These are phyloP conservation scores for Ajuga chamaepitys DNA, from an alignment of 257 asterid species.

Conservation along the genomic window DNA sequence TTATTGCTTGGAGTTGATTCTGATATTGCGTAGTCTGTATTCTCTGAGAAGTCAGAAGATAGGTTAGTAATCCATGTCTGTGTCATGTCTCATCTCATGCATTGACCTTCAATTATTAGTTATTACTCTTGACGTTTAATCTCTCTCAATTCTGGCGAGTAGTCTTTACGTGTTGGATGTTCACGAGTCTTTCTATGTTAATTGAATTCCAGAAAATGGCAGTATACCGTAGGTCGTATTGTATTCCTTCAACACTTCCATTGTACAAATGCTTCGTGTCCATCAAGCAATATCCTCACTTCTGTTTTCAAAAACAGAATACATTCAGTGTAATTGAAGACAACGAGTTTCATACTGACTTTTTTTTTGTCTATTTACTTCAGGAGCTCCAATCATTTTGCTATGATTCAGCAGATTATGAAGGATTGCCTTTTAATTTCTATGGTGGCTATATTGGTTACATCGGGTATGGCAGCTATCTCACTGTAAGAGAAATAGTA, in stretches of 20 bases:
- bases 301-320: too few relatives aligned
- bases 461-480: conserved; percentile 57
- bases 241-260: background rate
- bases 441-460: conserved; percentile 94
- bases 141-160: too few relatives aligned
- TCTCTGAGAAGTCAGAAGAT: too few relatives aligned
- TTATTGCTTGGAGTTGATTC: too few relatives aligned
- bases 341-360: background rate
- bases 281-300: too few relatives aligned
- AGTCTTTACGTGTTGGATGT: background rate
- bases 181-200: too few relatives aligned
- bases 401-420: conserved; percentile 68
- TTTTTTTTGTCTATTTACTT: conserved; percentile 9
- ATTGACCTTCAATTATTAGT: too few relatives aligned
- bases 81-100: too few relatives aligned
- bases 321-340: background rate
- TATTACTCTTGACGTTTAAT: too few relatives aligned
- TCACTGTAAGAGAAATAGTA: background rate
- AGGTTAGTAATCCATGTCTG: too few relatives aligned
- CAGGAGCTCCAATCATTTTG: conserved; percentile 85
- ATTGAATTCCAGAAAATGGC: background rate
- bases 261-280: background rate
- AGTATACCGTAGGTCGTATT: background rate
- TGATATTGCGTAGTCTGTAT: too few relatives aligned
- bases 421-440: conserved; percentile 90